These are phyloP conservation scores for Fusarium floridanum DNA, from an alignment of 2,329 filamentous ascomycete species.

Conservation along the genomic window DNA sequence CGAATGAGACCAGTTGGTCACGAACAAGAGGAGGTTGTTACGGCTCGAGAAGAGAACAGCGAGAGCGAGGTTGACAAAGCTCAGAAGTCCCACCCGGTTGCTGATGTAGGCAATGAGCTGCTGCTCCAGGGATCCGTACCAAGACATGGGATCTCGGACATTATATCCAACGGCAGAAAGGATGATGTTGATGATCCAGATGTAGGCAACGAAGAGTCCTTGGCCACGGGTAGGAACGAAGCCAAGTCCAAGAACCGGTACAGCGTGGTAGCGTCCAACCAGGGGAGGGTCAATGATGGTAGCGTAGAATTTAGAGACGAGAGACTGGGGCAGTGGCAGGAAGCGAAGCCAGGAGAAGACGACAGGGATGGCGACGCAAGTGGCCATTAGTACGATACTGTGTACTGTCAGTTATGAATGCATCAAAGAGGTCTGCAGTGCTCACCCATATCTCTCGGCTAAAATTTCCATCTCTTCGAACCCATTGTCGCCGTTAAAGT, in stretches of 20 bases:
- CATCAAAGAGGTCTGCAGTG: no score
- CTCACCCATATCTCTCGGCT: slow-evolving; percentile 1
- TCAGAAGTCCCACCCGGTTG: slow-evolving; percentile 56
- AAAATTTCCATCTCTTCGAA: slow-evolving; percentile 5
- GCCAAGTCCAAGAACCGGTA: slow-evolving; percentile 31
- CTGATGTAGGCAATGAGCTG: slow-evolving; percentile 53
- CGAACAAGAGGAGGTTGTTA: slow-evolving; percentile 61
- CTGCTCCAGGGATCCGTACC: slow-evolving; percentile 38
- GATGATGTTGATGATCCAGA: slow-evolving; percentile 55
- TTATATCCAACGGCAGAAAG: slow-evolving; percentile 49
- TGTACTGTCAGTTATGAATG: not conserved
- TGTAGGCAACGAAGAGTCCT: slow-evolving; percentile 55
- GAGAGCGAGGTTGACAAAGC: slow-evolving; percentile 55
- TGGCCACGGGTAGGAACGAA: slow-evolving; percentile 56
- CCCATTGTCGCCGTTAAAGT: not conserved
- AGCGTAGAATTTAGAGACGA: slow-evolving; percentile 24
- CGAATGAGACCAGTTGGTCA: slow-evolving; percentile 61
- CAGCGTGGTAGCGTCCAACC: not conserved
- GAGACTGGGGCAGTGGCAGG: not conserved
- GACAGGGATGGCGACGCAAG: not conserved
- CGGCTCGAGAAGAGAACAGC: slow-evolving; percentile 57
- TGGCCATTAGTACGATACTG: not conserved
- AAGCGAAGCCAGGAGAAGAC: slow-evolving; percentile 9
- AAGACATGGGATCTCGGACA: slow-evolving; percentile 44
- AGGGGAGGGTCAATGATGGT: slow-evolving; percentile 32